Base-by-base conservation (phyloP, 495 filamentous ascomycete genomes). In the Talaromyces trachyspermus region DNA sequence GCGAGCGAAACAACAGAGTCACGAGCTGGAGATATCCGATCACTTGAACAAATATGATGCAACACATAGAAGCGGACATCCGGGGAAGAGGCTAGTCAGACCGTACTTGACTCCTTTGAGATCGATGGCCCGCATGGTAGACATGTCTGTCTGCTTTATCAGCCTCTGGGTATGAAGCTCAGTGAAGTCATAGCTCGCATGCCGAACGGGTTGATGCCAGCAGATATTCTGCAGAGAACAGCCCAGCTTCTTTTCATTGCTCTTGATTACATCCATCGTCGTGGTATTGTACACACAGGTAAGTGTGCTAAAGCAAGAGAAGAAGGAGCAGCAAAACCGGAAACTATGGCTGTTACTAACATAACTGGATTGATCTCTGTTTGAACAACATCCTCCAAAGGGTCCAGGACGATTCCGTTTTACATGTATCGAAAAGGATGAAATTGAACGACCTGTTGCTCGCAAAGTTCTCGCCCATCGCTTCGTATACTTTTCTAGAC, bases 201-300 rank as follows among this genome's bases (percentile, higher is more conserved):
- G 29, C 29, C 29, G 10, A 32, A 32, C 14, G 29, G 29, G 10
- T 10, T 32, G 29, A n/a, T 32, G 10, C 29, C 29, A 9, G 29
- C 14, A n/a, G 29, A 32, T n/a, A n/a, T 10, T 9, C 29, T 32
- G 10, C 29, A 32, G 29, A 32, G 14, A n/a, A 32, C 14, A 9
- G 14, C 29, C 10, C 29, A 32, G 14, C 14, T 32, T 32, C 10
- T 32, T 9, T n/a, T 32, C 1, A 32, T 32, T 32, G 29, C 29
- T 32, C 14, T 32, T 9, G 29, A 32, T n/a, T n/a, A 32, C 14
- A 32, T 32, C 14, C 29, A 32, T 32, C 29, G 29, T n/a, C 29
- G n/a, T n/a, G n/a, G 56, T 7, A 36, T 74, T n/a, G 62, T 72
- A 27, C 72, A 78, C 50, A 71, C 70, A 12, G 71, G 72, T 72